These are phyloP conservation scores for Hebeloma cylindrosporum DNA, from an alignment of 768 basidiomycete genomes.

Conservation along the genomic window DNA sequence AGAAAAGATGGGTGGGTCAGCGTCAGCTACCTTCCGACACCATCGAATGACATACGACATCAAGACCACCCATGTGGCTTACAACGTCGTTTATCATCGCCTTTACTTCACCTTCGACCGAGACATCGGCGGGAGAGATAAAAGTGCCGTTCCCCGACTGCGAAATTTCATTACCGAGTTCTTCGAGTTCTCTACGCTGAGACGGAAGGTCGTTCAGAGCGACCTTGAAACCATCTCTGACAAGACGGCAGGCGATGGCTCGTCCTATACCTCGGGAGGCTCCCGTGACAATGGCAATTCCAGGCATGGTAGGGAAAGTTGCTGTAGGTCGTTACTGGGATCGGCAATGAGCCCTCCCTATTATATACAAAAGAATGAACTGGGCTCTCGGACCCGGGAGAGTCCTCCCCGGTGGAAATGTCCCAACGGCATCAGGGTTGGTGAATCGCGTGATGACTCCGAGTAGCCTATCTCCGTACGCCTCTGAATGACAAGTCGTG, in stretches of 20 bases:
- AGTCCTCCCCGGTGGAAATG: too few relatives aligned
- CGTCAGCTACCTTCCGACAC: background rate
- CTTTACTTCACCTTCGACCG: conserved; percentile 41
- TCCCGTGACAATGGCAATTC: conserved; percentile 35
- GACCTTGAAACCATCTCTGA: conserved; percentile 46
- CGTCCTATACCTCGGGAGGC: conserved; percentile 48
- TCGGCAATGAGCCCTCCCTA: too few relatives aligned
- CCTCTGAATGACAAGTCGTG: too few relatives aligned
- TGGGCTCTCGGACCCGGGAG: too few relatives aligned
- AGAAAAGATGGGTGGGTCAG: background rate
- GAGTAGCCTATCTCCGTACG: too few relatives aligned
- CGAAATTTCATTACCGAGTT: conserved; percentile 28
- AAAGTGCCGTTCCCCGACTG: conserved; percentile 24
- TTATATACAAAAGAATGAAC: too few relatives aligned
- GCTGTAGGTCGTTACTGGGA: too few relatives aligned
- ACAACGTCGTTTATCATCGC: conserved; percentile 35
- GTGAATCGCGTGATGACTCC: too few relatives aligned
- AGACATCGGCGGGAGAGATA: conserved; percentile 37
- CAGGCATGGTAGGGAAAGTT: conserved; percentile 12
- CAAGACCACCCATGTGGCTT: conserved; percentile 41
- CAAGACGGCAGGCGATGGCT: conserved; percentile 46
- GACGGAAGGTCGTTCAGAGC: conserved; percentile 44
- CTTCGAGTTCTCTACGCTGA: conserved; percentile 27
- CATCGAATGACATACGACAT: conserved; percentile 40
- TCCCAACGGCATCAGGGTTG: too few relatives aligned